Evolutionary conservation across 1,284 basidiomycete genomes (phyloP), one percentile per base, ranked within the genome.

Genomic region (Ustilago shanxiensis): DNA sequence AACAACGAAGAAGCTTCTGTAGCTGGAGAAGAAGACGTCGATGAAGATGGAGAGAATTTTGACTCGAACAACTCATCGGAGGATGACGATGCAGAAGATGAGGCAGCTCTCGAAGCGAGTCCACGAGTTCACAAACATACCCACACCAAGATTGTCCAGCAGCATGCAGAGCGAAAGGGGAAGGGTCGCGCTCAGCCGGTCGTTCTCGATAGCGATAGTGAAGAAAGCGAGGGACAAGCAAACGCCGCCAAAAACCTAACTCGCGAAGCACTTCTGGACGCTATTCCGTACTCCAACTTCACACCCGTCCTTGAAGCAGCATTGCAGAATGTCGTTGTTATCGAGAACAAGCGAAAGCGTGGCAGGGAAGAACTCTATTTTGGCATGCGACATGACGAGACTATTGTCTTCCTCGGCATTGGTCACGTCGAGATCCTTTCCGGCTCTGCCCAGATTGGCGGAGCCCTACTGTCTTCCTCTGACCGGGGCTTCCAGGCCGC

Each of bases 261-360:
- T 39, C 60, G 60, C 24, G 37, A 66, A 39, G 64, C 52, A 6
- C 60, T 72, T 13, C 47, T 62, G 64, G 60, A 66, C 50, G 68
- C 68, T 1, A 44, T 76, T 9, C 73, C 73, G 8, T 76, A 76
- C 50, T 67, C 68, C 26, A 65, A 53, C 29, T 77, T 77, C 44
- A n/a, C 39, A 1, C 52, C 57, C 4, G 29, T 66, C 24, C 45
- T 65, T 18, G 62, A 66, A 3, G 61, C 62, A 26, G 31, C 49
- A 3, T 9, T 28, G 1, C 35, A 33, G 24, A 72, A 76, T 45
- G 44, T 54, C 13, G 1, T 44, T 26, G 39, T 72, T 13, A 41
- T 56, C 9, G 70, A 72, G 24, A 64, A 66, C 52, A 60, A 72
- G 51, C 64, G 72, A 49, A 68, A 72, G 44, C 59, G 61, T 10